phyloP scores from a whole-genome alignment of 352 stramenopile species.

The Phytophthora tentaculata region DNA sequence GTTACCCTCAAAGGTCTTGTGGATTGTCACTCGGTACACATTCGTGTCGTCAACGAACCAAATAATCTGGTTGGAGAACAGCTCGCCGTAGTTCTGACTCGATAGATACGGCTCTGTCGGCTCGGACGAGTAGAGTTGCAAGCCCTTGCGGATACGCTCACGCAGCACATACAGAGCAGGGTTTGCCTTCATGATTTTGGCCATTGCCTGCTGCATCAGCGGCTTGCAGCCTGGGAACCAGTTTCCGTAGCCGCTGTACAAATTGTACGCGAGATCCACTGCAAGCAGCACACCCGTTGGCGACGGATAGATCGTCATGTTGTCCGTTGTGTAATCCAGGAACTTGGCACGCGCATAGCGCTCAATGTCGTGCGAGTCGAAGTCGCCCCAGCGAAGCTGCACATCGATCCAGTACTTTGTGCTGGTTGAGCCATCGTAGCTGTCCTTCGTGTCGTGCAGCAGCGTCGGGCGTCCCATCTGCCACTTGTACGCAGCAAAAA shows the following conservation, averaged over 20 bases:
- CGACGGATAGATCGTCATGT: conserved; percentile 99
- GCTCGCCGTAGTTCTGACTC: conserved; percentile 99
- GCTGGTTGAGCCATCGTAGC: conserved; percentile 95
- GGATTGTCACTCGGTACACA: conserved; percentile 98
- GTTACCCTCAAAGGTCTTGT: conserved; percentile 99
- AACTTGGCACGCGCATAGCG: conserved; percentile 99
- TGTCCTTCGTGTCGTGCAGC: conserved; percentile 96
- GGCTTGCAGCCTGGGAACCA: conserved; percentile 99
- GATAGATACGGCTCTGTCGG: conserved; percentile 99
- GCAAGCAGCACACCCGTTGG: conserved; percentile 97
- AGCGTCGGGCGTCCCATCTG: conserved; percentile 86
- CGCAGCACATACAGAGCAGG: conserved; percentile 99
- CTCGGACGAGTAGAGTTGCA: conserved; percentile 99
- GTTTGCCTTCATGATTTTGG: conserved; percentile 99
- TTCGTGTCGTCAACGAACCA: conserved; percentile 99
- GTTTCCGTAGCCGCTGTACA: conserved; percentile 99
- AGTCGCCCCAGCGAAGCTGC: conserved; percentile 99
- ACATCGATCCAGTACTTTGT: conserved; percentile 99
- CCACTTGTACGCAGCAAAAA: conserved; percentile 99
- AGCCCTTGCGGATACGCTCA: conserved; percentile 99
- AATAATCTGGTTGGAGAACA: conserved; percentile 99
- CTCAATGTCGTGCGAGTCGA: conserved; percentile 99
- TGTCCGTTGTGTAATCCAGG: conserved; percentile 99
- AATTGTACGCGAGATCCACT: conserved; percentile 99
- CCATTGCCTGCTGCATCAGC: conserved; percentile 99